phyloP scores from a whole-genome alignment of 805 yeast genomes.

The Candida krabiensis region DNA sequence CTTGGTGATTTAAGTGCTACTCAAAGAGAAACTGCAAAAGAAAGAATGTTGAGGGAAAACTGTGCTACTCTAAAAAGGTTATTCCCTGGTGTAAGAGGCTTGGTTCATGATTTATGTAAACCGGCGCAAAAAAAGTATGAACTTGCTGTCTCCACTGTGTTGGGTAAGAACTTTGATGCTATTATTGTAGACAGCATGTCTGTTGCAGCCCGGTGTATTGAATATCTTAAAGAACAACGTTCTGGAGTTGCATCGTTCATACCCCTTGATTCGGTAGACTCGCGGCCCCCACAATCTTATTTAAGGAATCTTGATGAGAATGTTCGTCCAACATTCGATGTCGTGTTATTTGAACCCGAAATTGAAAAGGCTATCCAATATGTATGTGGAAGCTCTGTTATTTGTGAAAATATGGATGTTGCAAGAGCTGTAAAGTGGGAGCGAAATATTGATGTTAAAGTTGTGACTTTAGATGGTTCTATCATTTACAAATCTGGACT shows the following conservation, averaged over 20 bases:
- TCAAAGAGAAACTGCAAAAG: slow-evolving; percentile 73
- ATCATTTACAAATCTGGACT: slow-evolving; percentile 82
- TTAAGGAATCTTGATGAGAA: slow-evolving; percentile 52
- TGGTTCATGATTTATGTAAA: slow-evolving; percentile 74
- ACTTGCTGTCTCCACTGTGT: slow-evolving; percentile 67
- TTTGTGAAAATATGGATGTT: slow-evolving; percentile 66
- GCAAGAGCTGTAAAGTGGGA: slow-evolving; percentile 79
- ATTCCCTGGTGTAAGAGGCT: slow-evolving; percentile 84
- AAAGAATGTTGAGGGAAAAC: slow-evolving; percentile 69
- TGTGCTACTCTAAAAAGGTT: slow-evolving; percentile 65
- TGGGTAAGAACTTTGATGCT: slow-evolving; percentile 81
- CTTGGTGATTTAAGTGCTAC: slow-evolving; percentile 74
- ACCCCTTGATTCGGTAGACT: slow-evolving; percentile 77
- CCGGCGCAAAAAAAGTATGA: slow-evolving; percentile 76
- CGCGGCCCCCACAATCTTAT: slow-evolving; percentile 50
- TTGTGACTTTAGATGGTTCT: slow-evolving; percentile 83
- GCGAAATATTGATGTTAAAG: slow-evolving; percentile 53
- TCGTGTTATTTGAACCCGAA: slow-evolving; percentile 64
- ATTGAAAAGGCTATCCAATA: slow-evolving; percentile 77
- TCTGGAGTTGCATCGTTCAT: slow-evolving; percentile 84
- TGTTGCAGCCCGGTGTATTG: slow-evolving; percentile 73
- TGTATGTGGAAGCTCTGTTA: slow-evolving; percentile 75
- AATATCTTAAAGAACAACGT: slow-evolving; percentile 79
- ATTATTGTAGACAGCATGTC: slow-evolving; percentile 77
- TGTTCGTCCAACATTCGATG: slow-evolving; percentile 72